Evolutionary conservation across 2,329 filamentous ascomycete genomes (phyloP).

Genomic region (Fusarium secorum): DNA sequence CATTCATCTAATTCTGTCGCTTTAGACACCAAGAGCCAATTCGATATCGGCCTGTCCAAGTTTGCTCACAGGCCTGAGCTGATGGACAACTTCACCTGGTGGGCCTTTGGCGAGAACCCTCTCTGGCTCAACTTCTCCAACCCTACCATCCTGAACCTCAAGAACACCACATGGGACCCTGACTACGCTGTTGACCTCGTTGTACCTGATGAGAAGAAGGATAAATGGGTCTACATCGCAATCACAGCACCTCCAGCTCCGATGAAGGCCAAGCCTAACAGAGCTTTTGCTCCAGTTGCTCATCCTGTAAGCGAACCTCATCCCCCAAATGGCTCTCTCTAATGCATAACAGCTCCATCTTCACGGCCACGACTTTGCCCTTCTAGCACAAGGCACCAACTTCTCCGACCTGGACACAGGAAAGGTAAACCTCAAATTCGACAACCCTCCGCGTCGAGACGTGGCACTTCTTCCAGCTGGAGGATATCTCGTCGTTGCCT

Average conservation of each 20-base stretch:
- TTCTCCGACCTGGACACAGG: not conserved
- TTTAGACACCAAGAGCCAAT: not conserved
- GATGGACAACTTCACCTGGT: not conserved
- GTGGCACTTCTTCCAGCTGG: conserved; percentile 11
- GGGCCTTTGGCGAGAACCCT: conserved; percentile 11
- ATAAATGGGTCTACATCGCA: conserved; percentile 17
- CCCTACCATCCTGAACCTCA: conserved; percentile 10
- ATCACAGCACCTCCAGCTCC: conserved; percentile 11
- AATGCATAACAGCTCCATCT: not conserved
- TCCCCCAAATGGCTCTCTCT: fast-evolving
- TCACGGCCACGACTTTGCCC: conserved; percentile 21
- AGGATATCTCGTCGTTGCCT: conserved; percentile 17
- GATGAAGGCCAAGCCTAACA: not conserved
- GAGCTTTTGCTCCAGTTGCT: not conserved
- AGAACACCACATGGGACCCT: conserved; percentile 3
- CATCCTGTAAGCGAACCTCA: conserved; percentile 2
- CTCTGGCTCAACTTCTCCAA: conserved; percentile 27
- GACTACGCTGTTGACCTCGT: conserved; percentile 22
- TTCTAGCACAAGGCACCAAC: conserved; percentile 11
- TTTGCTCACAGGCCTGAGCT: not conserved
- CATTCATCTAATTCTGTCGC: not conserved
- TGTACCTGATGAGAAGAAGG: not conserved
- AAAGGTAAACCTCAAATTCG: conserved; percentile 1
- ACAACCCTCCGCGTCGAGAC: conserved; percentile 21
- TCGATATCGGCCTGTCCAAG: not conserved